phyloP scores from a whole-genome alignment of 2,329 filamentous ascomycete species.

The Teratosphaeria pseudoeucalypti region DNA sequence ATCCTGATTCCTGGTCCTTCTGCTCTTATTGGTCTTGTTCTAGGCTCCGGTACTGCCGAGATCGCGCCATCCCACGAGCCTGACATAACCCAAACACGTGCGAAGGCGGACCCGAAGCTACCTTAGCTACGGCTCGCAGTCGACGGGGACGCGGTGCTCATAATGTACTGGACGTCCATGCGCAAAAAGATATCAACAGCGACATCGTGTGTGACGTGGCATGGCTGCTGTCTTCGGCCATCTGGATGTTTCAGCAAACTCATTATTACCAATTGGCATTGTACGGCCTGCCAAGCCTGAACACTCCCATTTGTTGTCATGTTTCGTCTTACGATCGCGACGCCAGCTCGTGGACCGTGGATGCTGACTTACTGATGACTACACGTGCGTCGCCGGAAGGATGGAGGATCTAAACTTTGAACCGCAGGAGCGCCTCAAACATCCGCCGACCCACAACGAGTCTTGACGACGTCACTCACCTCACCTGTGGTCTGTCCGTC shows the following conservation, averaged over 20 bases:
- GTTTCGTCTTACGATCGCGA: too few relatives aligned
- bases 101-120: too few relatives aligned
- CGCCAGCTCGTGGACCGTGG: too few relatives aligned
- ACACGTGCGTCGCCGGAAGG: not conserved
- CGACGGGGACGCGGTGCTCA: not conserved
- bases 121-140: not conserved
- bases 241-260: not conserved
- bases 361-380: too few relatives aligned
- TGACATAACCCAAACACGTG: not conserved
- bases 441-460: not conserved
- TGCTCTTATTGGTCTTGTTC: not conserved
- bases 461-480: not conserved
- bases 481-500: too few relatives aligned
- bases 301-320: not conserved
- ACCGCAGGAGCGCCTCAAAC: not conserved
- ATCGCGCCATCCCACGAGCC: not conserved
- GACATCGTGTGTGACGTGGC: not conserved
- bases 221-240: not conserved
- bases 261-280: not conserved
- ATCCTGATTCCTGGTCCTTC: not conserved
- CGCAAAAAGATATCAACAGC: not conserved
- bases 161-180: not conserved
- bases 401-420: not conserved
- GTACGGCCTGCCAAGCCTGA: not conserved
- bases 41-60: not conserved